Percentiles rank a stretch among this genome's conserved stretches.
phyloP scores from a whole-genome alignment of 2,329 filamentous ascomycete species.

The Arthrobotrys megalospora region DNA sequence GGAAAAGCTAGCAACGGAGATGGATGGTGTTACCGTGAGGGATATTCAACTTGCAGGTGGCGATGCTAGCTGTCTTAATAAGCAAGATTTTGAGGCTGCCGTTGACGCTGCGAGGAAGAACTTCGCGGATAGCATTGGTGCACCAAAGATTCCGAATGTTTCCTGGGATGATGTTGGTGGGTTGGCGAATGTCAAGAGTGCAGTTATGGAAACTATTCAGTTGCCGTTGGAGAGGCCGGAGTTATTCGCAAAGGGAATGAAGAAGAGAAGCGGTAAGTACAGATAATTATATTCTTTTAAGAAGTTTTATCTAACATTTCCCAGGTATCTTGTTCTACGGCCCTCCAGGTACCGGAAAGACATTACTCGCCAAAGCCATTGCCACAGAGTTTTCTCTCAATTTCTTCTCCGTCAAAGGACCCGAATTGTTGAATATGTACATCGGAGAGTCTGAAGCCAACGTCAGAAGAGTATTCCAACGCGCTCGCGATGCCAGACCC shows the following conservation, averaged over 20 bases:
- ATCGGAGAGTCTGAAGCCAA: conserved; percentile 95
- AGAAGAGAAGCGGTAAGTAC: conserved; percentile 83
- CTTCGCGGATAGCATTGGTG: conserved; percentile 96
- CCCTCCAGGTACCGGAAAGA: conserved; percentile 91
- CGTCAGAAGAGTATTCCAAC: conserved; percentile 88
- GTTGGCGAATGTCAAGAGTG: conserved; percentile 92
- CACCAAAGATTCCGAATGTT: conserved; percentile 97
- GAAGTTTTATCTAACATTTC: background rate
- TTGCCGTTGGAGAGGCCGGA: conserved; percentile 91
- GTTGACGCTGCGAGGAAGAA: conserved; percentile 97
- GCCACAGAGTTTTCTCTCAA: conserved; percentile 94
- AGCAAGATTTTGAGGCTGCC: conserved; percentile 88
- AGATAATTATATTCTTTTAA: background rate
- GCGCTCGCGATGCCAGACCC: conserved; percentile 85
- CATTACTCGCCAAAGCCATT: conserved; percentile 91
- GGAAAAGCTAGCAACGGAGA: conserved; percentile 76
- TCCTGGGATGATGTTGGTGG: conserved; percentile 97
- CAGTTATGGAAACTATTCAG: conserved; percentile 97
- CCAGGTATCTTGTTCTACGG: conserved; percentile 84
- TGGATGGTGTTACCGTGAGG: conserved; percentile 74
- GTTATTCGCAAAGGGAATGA: conserved; percentile 96
- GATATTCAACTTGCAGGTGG: conserved; percentile 93
- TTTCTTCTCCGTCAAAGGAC: conserved; percentile 94
- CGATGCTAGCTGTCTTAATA: conserved; percentile 82
- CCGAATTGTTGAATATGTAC: conserved; percentile 94